A percentile compares a stretch with the other conserved stretches of the same genome.
Conservation (phyloP, 2,329 filamentous ascomycete species). For the Davidsoniella virescens region DNA sequence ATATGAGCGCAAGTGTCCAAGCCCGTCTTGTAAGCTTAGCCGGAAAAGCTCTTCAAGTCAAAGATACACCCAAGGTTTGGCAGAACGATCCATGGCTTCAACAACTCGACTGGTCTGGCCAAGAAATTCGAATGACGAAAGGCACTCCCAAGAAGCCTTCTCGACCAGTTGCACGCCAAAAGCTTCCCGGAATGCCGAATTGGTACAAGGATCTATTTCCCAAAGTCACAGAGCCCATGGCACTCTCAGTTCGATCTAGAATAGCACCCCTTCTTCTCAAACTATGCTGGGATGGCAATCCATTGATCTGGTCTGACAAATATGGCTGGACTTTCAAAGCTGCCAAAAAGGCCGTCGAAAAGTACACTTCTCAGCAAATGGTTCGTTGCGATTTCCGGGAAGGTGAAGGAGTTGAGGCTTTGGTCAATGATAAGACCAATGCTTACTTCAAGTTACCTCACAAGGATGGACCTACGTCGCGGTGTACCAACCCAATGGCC, state of each 20-base stretch:
- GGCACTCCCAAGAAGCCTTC: constrained; percentile 72
- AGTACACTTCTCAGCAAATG: constrained; percentile 58
- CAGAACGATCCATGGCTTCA: constrained; percentile 73
- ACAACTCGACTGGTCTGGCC: constrained; percentile 90
- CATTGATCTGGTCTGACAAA: constrained; percentile 82
- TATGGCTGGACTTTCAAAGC: constrained; percentile 89
- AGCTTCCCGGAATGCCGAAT: constrained; percentile 82
- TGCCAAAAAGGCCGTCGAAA: constrained; percentile 38
- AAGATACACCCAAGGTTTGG: constrained; percentile 52
- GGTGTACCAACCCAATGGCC: constrained; percentile 75
- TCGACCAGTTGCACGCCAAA: constrained; percentile 65
- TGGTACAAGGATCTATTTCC: constrained; percentile 91
- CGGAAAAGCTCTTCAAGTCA: constrained; percentile 60
- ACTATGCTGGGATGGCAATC: constrained; percentile 76
- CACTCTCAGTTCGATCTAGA: constrained; percentile 69
- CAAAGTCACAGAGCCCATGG: constrained; percentile 52
- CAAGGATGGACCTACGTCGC: constrained; percentile 75
- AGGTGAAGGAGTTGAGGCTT: constrained; percentile 41
- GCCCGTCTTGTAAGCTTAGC: constrained; percentile 58
- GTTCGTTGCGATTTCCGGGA: constrained; percentile 50
- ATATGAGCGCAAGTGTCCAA: constrained; percentile 60
- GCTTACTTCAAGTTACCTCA: constrained; percentile 88
- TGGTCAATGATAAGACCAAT: constrained; percentile 50
- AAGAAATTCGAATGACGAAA: constrained; percentile 82
- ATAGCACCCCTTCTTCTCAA: constrained; percentile 73